Evolutionary conservation across 164 flowering plant genomes (phyloP).

Genomic region (Nymphaea thermarum): DNA sequence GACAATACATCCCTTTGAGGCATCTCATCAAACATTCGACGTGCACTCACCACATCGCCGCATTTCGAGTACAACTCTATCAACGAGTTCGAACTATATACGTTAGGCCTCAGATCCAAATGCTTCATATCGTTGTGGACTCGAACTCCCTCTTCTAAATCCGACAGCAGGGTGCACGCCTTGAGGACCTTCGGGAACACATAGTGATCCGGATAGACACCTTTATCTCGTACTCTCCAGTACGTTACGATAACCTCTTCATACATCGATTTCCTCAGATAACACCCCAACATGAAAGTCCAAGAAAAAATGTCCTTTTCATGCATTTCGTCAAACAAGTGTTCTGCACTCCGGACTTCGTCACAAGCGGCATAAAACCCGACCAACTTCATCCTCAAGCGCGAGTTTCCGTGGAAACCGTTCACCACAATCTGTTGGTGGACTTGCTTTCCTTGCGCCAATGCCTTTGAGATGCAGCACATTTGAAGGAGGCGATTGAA

Average conservation of each 20-base stretch:
- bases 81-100: constrained; percentile 29
- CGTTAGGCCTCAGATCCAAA: constrained; percentile 17
- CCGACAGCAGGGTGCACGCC: constrained; percentile 23
- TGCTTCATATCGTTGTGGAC: constrained; percentile 31
- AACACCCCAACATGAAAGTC: constrained; percentile 33
- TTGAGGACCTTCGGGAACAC: constrained; percentile 39
- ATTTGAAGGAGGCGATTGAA: constrained; percentile 25
- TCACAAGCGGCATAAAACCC: constrained; percentile 34
- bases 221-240: constrained; percentile 13
- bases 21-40: constrained; percentile 29
- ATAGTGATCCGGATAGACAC: constrained; percentile 35
- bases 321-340: constrained; percentile 31
- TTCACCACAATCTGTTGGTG: constrained; percentile 25
- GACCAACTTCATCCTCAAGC: constrained; percentile 29
- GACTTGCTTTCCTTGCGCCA: constrained; percentile 26
- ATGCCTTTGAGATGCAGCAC: constrained; percentile 24
- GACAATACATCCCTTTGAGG: constrained; percentile 30
- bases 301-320: constrained; percentile 43
- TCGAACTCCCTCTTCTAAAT: constrained; percentile 18
- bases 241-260: constrained; percentile 19
- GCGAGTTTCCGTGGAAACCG: constrained; percentile 17
- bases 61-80: constrained; percentile 50
- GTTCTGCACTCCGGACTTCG: constrained; percentile 18
- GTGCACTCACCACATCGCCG: constrained; percentile 21
- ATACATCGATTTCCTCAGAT: constrained; percentile 22